Evolutionary conservation across 2,329 filamentous ascomycete genomes (phyloP).

Genomic region (Colletotrichum camelliae): DNA sequence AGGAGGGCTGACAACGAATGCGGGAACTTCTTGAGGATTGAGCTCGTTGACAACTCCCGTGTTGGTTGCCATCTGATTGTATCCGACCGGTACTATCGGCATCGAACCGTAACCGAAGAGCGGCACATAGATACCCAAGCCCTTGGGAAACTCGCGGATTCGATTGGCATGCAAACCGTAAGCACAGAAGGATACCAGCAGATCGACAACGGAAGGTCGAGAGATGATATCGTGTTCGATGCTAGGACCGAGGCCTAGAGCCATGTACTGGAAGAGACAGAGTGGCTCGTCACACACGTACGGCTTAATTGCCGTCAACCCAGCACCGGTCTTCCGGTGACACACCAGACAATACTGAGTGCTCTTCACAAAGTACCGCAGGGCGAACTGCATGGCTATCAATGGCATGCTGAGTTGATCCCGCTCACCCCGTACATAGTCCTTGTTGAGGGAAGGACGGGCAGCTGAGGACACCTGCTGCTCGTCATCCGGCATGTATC

Average conservation of each 20-base stretch:
- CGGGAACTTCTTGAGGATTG: background rate
- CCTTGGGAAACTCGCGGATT: conserved; percentile 50
- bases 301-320: conserved; percentile 75
- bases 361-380: conserved; percentile 80
- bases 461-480: conserved; percentile 3
- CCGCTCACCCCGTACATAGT: background rate
- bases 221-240: conserved; percentile 84
- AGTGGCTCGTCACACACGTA: conserved; percentile 79
- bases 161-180: conserved; percentile 48
- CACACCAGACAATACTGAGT: conserved; percentile 90
- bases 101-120: background rate
- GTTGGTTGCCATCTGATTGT: background rate
- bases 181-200: conserved; percentile 85
- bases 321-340: conserved; percentile 66
- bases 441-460: background rate
- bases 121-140: conserved; percentile 43
- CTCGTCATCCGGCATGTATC: background rate
- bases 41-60: background rate
- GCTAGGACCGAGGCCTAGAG: conserved; percentile 82
- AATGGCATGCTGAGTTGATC: conserved; percentile 54
- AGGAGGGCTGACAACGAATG: background rate
- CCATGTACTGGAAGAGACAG: conserved; percentile 89
- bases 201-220: conserved; percentile 83
- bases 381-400: conserved; percentile 73
- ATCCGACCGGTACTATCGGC: background rate